Evolutionary conservation across 164 flowering plant species (phyloP).

Genomic region (Annona cherimola): DNA sequence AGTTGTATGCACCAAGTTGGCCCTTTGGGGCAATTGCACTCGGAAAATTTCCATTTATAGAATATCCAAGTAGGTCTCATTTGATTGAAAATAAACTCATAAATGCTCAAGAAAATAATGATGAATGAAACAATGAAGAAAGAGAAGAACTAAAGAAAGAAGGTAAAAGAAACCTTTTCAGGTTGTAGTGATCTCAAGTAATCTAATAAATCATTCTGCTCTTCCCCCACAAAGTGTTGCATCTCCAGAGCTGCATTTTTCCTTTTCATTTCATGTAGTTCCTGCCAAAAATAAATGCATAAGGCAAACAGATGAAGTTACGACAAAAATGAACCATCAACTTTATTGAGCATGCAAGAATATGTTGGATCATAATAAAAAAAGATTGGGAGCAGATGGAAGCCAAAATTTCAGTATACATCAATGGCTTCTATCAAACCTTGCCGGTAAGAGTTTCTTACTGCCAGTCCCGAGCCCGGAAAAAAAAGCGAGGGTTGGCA

Average conservation of each 20-base stretch:
- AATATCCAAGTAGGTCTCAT: too few relatives aligned
- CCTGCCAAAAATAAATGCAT: conserved; percentile 28
- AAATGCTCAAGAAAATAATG: neutral
- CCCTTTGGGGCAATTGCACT: too few relatives aligned
- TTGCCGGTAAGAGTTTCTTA: too few relatives aligned
- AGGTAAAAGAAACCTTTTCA: conserved; percentile 48
- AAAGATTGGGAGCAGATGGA: too few relatives aligned
- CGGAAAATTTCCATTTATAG: too few relatives aligned
- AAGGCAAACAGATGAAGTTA: neutral
- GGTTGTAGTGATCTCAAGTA: conserved; percentile 77
- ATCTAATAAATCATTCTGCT: conserved; percentile 79
- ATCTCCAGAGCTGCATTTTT: conserved; percentile 82
- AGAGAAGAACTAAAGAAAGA: neutral
- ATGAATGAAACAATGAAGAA: too few relatives aligned
- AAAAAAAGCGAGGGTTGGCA: too few relatives aligned
- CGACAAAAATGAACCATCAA: neutral
- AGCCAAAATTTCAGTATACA: too few relatives aligned
- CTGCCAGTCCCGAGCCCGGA: too few relatives aligned
- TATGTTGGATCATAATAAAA: neutral
- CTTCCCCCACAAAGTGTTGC: conserved; percentile 92
- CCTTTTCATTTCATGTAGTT: conserved; percentile 67
- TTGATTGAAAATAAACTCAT: neutral
- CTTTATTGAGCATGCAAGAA: neutral
- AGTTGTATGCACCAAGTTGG: too few relatives aligned
- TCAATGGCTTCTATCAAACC: too few relatives aligned